Percentiles rank a stretch among this genome's conserved stretches.
Evolutionary conservation across 495 filamentous ascomycete genomes (phyloP).

Genomic region (Pyrenula massariospora): DNA sequence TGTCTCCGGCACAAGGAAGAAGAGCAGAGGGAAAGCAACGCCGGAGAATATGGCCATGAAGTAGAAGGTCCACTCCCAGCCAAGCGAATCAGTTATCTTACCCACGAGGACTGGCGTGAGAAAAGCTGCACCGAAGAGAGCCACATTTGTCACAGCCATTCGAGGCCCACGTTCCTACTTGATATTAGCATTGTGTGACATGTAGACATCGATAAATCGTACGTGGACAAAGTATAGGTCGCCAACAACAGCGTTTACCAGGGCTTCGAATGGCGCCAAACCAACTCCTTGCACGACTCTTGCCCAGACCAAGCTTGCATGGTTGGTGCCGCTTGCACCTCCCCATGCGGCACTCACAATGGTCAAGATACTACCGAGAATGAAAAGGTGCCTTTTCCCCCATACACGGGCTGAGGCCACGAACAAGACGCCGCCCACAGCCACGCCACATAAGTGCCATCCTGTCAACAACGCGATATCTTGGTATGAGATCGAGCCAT

Average conservation of each 20-base stretch:
- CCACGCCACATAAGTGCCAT: constrained; percentile 76
- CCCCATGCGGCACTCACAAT: constrained; percentile 66
- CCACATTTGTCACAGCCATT: constrained; percentile 84
- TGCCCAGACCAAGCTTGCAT: constrained; percentile 61
- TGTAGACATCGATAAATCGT: constrained; percentile 12
- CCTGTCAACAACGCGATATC: constrained; percentile 73
- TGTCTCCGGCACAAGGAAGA: constrained; percentile 80
- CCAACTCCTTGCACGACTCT: constrained; percentile 66
- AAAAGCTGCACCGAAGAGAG: constrained; percentile 84
- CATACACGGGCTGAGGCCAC: constrained; percentile 83
- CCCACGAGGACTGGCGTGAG: constrained; percentile 83
- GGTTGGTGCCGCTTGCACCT: constrained; percentile 53
- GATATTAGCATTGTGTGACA: constrained; percentile 4
- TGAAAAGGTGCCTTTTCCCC: constrained; percentile 82
- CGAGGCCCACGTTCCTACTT: constrained; percentile 64
- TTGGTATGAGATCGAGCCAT: constrained; percentile 53
- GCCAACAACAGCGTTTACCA: constrained; percentile 67
- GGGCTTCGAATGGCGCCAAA: constrained; percentile 62
- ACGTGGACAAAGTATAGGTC: constrained; percentile 72
- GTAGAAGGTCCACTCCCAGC: constrained; percentile 72
- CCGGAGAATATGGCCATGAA: constrained; percentile 56
- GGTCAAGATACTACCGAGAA: constrained; percentile 66
- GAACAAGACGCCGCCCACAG: constrained; percentile 66
- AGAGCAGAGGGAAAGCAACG: constrained; percentile 49
- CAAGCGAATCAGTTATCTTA: constrained; percentile 63